A percentile compares a stretch with the other conserved stretches of the same genome.
These are phyloP conservation scores for Candida nitratophila DNA, from an alignment of 805 yeast genomes.

Conservation along the genomic window DNA sequence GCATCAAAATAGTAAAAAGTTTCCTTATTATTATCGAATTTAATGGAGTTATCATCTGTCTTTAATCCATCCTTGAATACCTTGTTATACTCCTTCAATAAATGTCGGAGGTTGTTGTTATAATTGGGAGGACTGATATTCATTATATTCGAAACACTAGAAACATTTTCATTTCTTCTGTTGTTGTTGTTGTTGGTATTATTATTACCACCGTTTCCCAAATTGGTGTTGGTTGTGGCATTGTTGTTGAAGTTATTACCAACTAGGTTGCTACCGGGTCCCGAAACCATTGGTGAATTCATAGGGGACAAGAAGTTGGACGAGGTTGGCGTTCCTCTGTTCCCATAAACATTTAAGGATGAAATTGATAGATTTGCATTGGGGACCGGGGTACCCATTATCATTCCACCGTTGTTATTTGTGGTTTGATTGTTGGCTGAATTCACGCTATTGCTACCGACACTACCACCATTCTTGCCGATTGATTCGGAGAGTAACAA, in stretches of 20 bases:
- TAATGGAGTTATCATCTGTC: neutral
- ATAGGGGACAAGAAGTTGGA: slow-evolving; percentile 17
- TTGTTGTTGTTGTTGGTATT: neutral
- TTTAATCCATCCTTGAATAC: slow-evolving; percentile 8
- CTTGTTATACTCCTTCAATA: slow-evolving; percentile 2
- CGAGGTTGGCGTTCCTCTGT: slow-evolving; percentile 16
- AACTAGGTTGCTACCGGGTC: slow-evolving; percentile 7
- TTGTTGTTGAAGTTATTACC: slow-evolving; percentile 3
- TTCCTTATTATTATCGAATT: neutral
- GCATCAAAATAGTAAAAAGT: neutral
- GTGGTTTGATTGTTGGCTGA: no score
- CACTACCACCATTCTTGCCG: slow-evolving; percentile 4
- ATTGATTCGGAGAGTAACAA: slow-evolving; percentile 23
- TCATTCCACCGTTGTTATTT: slow-evolving; percentile 2
- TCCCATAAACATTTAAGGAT: neutral
- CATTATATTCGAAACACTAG: slow-evolving; percentile 9
- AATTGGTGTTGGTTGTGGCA: slow-evolving; percentile 7
- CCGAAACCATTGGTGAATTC: slow-evolving; percentile 18
- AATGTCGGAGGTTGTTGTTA: slow-evolving; percentile 19
- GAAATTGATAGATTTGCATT: slow-evolving; percentile 1
- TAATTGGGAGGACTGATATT: slow-evolving; percentile 26
- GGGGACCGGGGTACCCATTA: neutral
- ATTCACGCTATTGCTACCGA: slow-evolving; percentile 11
- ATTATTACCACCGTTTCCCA: slow-evolving; percentile 6
- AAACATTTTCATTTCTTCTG: neutral